Percentiles rank a stretch among this genome's conserved stretches.
phyloP scores from a whole-genome alignment of 1,139 yeast genomes.

The Yamadazyma conglobata region DNA sequence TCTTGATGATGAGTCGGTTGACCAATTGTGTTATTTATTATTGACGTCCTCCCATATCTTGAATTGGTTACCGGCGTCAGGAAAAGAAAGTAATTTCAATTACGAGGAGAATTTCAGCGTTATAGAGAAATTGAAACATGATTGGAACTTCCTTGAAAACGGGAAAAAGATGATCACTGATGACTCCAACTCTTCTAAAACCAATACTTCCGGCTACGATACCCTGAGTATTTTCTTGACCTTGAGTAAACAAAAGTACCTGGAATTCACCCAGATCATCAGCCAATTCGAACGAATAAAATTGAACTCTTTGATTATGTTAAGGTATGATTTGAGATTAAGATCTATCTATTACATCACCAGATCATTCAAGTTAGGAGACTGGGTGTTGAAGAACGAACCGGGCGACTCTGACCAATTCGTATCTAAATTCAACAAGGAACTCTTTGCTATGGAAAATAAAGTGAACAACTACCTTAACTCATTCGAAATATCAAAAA shows the following conservation, averaged over 20 bases:
- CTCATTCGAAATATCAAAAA: constrained; percentile 27
- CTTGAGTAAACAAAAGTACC: constrained; percentile 33
- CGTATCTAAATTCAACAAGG: constrained; percentile 58
- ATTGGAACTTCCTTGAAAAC: constrained; percentile 56
- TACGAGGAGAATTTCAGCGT: constrained; percentile 28
- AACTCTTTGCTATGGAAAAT: constrained; percentile 51
- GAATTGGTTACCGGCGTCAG: constrained; percentile 53
- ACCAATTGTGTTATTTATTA: constrained; percentile 47
- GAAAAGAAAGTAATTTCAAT: constrained; percentile 38
- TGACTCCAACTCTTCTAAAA: constrained; percentile 10
- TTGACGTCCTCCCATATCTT: constrained; percentile 47
- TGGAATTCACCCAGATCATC: constrained; percentile 48
- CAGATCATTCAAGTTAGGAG: constrained; percentile 37
- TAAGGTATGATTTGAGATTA: constrained; percentile 65
- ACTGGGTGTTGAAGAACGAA: constrained; percentile 47
- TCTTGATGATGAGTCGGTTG: constrained; percentile 43
- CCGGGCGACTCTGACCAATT: constrained; percentile 65
- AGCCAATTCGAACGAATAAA: constrained; percentile 44
- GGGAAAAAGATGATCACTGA: constrained; percentile 25
- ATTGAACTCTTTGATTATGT: constrained; percentile 47
- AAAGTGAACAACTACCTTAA: constrained; percentile 27
- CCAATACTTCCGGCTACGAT: constrained; percentile 14
- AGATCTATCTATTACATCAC: constrained; percentile 61
- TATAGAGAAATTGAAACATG: constrained; percentile 47
- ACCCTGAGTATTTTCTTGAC: constrained; percentile 34